Evolutionary conservation across 2,329 filamentous ascomycete genomes (phyloP).

Genomic region (Metarhizium brunneum): DNA sequence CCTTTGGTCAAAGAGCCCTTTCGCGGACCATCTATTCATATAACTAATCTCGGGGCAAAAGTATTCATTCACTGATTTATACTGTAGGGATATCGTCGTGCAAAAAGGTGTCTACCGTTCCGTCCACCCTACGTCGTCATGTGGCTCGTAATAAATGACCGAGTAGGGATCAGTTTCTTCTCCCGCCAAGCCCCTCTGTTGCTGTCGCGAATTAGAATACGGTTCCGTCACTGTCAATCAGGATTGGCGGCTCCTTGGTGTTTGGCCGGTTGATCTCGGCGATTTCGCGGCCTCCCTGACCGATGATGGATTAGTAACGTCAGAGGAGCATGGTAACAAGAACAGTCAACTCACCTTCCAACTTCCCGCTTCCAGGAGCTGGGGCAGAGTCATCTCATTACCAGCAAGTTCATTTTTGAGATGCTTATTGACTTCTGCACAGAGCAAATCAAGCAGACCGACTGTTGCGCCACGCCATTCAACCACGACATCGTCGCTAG

Average conservation of each 20-base stretch:
- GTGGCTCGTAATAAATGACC: neutral
- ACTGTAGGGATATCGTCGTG: neutral
- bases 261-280: slow-evolving; percentile 93
- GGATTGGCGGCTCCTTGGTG: slow-evolving; percentile 91
- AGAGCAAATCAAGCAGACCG: slow-evolving; percentile 47
- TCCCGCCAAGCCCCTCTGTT: neutral
- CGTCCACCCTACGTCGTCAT: neutral
- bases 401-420: slow-evolving; percentile 57
- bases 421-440: slow-evolving; percentile 46
- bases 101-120: neutral
- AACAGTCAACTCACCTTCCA: slow-evolving; percentile 68
- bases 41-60: neutral
- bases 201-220: slow-evolving; percentile 60
- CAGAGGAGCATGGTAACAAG: too few relatives aligned
- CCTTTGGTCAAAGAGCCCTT: neutral
- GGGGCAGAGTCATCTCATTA: slow-evolving; percentile 66
- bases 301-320: neutral
- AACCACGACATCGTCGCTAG: slow-evolving; percentile 51
- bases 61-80: neutral
- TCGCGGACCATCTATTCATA: neutral
- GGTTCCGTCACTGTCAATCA: slow-evolving; percentile 93
- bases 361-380: slow-evolving; percentile 89
- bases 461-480: slow-evolving; percentile 59
- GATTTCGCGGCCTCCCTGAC: slow-evolving; percentile 80
- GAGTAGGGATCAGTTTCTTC: neutral